Percentiles rank a stretch among this genome's conserved stretches.
phyloP scores from a whole-genome alignment of 2,329 filamentous ascomycete species.

The Ambrosiella cleistominuta region DNA sequence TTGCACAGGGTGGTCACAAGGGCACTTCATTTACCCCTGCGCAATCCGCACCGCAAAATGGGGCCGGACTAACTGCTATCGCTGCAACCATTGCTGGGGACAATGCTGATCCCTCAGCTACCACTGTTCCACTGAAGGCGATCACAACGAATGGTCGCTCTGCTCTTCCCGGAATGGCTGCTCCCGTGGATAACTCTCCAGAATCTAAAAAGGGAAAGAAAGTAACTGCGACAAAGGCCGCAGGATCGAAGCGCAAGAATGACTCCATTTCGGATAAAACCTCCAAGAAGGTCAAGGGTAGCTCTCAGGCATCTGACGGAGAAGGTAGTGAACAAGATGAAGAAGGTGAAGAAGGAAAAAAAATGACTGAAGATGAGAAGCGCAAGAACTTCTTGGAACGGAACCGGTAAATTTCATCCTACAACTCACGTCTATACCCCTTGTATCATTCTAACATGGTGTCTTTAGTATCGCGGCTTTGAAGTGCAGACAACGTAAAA shows the following conservation, averaged over 20 bases:
- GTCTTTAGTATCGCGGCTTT: constrained; percentile 66
- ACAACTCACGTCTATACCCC: not conserved
- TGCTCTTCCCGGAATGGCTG: not conserved
- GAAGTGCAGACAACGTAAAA: constrained; percentile 95
- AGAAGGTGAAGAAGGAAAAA: constrained; percentile 39
- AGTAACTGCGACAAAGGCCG: constrained; percentile 20
- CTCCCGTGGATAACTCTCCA: constrained; percentile 25
- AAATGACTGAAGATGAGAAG: constrained; percentile 98
- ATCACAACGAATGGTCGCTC: constrained; percentile 1
- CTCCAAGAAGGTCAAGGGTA: constrained; percentile 60
- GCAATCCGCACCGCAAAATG: too few species aligned
- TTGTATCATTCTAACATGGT: constrained; percentile 15
- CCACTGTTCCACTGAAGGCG: not conserved
- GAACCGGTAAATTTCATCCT: constrained; percentile 52
- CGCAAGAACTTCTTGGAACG: constrained; percentile 93
- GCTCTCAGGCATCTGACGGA: constrained; percentile 18
- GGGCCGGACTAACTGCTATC: not conserved
- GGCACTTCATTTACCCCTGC: too few species aligned
- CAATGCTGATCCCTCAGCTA: not conserved
- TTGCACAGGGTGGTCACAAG: constrained; percentile 32
- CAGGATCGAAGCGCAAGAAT: constrained; percentile 45
- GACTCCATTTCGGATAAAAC: constrained; percentile 32
- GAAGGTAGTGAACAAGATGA: constrained; percentile 6
- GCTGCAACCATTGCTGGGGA: not conserved
- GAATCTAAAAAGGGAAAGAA: constrained; percentile 6